Base-by-base conservation (phyloP, 257 asterid genomes). In the Scutellaria galericulata region DNA sequence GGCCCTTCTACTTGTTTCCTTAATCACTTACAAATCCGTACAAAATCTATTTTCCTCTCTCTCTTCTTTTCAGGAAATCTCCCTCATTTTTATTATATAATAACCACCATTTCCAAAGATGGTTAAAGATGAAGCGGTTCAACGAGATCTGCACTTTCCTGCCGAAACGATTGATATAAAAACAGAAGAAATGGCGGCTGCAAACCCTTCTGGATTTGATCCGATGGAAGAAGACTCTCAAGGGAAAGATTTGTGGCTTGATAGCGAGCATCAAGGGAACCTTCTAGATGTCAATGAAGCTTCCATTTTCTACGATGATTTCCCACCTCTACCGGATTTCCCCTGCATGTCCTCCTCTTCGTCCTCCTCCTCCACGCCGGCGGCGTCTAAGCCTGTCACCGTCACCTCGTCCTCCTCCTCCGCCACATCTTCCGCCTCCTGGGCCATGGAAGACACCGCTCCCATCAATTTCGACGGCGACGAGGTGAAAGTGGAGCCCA, bases 341-440 rank as follows among this genome's bases (percentile, higher is more conserved):
- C 91, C 92, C 56, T 91, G 97, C 97, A 91, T 91, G 97, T 89
- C 98, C 0, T 93, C 98, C 0, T 90, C 97, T 3, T 93, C 98
- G 0, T 92, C 98, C 0, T 85, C 96, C 4, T 91, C 97, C 1
- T 85, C 97, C 3, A 68, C 84, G 6, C 89, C 84, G 15, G 80
- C 78, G 7, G 64, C 66, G 7, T 9, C 81, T 1, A 66, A 68
- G 56, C 78, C 83, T 0, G 54, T 63, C 3, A 48, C 86, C 9
- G 42, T 82, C 47, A 18, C 86, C 0, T 69, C 89, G 2, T 72
- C 84, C 0, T 79, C 96, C 35, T 82, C 91, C 45, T 75, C 93
- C 15, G 69, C 87, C 9, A 65, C 87, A 1, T 79, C 86, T 0
- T 76, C 90, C 11, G 77, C 75, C 7, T 73, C 82, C 0, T 86